Evolutionary conservation across 2,329 filamentous ascomycete species (phyloP).

Genomic region (Venturia oleaginea): DNA sequence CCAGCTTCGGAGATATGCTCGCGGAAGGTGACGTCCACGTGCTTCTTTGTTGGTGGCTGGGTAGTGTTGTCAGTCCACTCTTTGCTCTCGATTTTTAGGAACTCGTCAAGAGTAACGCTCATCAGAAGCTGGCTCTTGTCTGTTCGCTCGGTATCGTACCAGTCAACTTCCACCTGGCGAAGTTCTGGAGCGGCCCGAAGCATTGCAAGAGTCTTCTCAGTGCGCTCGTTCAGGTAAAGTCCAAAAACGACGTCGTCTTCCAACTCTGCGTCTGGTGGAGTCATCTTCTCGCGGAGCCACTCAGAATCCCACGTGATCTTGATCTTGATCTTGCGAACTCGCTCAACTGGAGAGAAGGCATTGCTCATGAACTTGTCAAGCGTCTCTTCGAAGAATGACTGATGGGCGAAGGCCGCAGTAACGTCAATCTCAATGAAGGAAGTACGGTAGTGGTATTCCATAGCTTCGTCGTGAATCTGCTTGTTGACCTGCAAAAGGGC

Average conservation of each 20-base stretch:
- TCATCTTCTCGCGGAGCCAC: slow-evolving; percentile 10
- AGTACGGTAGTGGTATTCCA: background rate
- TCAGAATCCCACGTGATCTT: slow-evolving; percentile 12
- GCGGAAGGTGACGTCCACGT: background rate
- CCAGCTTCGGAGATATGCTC: slow-evolving; percentile 9
- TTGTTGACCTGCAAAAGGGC: slow-evolving; percentile 6
- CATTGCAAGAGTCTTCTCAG: background rate
- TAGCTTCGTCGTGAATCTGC: slow-evolving; percentile 10
- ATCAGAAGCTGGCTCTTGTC: background rate
- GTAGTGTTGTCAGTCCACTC: slow-evolving; percentile 1
- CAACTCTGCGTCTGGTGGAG: background rate
- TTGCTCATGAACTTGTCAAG: slow-evolving; percentile 3
- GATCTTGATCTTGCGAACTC: slow-evolving; percentile 10
- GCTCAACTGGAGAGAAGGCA: slow-evolving; percentile 7
- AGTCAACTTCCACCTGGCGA: background rate
- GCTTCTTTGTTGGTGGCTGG: background rate
- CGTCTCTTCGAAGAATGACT: slow-evolving; percentile 11
- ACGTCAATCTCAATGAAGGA: slow-evolving; percentile 8
- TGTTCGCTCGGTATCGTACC: slow-evolving; percentile 9
- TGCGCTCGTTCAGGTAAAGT: slow-evolving; percentile 7
- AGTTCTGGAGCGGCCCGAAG: background rate
- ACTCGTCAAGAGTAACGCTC: background rate
- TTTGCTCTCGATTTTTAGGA: background rate
- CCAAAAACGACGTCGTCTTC: background rate
- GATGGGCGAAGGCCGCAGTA: background rate